These are phyloP conservation scores for Trichoderma reesei DNA, from an alignment of 495 filamentous ascomycete genomes.

Conservation along the genomic window DNA sequence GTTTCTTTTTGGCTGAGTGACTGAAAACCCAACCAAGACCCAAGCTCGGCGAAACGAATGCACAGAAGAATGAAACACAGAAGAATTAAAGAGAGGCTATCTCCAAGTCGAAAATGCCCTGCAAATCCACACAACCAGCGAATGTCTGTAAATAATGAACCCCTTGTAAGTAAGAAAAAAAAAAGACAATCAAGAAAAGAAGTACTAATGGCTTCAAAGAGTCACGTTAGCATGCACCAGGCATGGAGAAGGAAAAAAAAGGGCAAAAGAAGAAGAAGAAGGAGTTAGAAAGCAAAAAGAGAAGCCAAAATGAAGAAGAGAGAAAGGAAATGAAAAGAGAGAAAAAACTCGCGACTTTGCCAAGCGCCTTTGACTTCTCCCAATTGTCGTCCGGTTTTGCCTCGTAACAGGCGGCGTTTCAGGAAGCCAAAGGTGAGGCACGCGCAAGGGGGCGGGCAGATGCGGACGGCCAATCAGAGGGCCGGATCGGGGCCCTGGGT, in stretches of 20 bases:
- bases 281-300: conserved; percentile 17
- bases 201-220: conserved; percentile 18
- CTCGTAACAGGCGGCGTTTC: conserved; percentile 1
- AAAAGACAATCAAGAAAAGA: conserved; percentile 22
- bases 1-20: conserved; percentile 5
- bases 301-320: conserved; percentile 12
- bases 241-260: conserved; percentile 9
- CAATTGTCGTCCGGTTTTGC: background rate
- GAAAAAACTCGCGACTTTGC: background rate
- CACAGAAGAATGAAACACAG: conserved; percentile 15
- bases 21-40: conserved; percentile 12
- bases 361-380: too few species aligned
- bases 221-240: conserved; percentile 8
- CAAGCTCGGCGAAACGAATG: conserved; percentile 4
- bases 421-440: conserved; percentile 1
- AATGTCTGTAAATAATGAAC: background rate
- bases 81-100: conserved; percentile 22
- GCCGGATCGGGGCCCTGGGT: background rate
- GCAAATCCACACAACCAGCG: background rate
- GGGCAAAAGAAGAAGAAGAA: conserved; percentile 17
- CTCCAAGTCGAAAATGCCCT: background rate
- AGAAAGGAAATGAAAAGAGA: background rate
- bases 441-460: background rate
- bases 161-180: conserved; percentile 13
- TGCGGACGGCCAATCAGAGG: conserved; percentile 1